phyloP scores from a whole-genome alignment of 2,329 filamentous ascomycete genomes.

The Aspergillus hortae region DNA sequence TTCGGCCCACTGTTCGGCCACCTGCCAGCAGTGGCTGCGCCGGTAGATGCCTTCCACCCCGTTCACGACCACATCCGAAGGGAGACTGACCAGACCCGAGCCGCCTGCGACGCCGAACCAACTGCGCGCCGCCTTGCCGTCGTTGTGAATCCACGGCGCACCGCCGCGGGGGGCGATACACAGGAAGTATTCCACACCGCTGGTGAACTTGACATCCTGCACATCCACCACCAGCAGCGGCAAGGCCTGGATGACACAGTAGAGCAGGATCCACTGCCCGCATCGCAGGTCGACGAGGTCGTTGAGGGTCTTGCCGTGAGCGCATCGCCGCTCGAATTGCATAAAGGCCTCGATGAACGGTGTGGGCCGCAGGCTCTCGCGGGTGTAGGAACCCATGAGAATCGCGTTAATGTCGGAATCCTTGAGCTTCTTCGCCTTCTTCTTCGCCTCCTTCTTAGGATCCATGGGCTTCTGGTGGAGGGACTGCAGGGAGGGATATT shows the following conservation, averaged over 20 bases:
- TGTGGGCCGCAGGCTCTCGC: slow-evolving; percentile 58
- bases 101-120: slow-evolving; percentile 60
- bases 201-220: slow-evolving; percentile 40
- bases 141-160: slow-evolving; percentile 47
- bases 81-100: slow-evolving; percentile 58
- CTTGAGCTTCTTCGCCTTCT: slow-evolving; percentile 68
- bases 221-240: slow-evolving; percentile 50
- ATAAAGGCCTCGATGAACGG: slow-evolving; percentile 47
- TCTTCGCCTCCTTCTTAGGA: slow-evolving; percentile 70
- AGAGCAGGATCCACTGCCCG: slow-evolving; percentile 52
- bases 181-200: slow-evolving; percentile 50
- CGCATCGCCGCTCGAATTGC: slow-evolving; percentile 45
- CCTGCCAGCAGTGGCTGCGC: slow-evolving; percentile 66
- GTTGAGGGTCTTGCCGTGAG: slow-evolving; percentile 42
- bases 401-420: slow-evolving; percentile 73
- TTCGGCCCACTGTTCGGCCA: slow-evolving; percentile 59
- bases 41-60: slow-evolving; percentile 66
- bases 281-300: slow-evolving; percentile 46
- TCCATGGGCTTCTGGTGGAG: slow-evolving; percentile 64
- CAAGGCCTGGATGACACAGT: slow-evolving; percentile 48
- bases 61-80: slow-evolving; percentile 62
- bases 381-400: slow-evolving; percentile 77
- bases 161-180: slow-evolving; percentile 48
- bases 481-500: slow-evolving; percentile 66
- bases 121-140: slow-evolving; percentile 40